Evolutionary conservation across 208 protist genomes (phyloP).

Genomic region (Strigomonas culicis): DNA sequence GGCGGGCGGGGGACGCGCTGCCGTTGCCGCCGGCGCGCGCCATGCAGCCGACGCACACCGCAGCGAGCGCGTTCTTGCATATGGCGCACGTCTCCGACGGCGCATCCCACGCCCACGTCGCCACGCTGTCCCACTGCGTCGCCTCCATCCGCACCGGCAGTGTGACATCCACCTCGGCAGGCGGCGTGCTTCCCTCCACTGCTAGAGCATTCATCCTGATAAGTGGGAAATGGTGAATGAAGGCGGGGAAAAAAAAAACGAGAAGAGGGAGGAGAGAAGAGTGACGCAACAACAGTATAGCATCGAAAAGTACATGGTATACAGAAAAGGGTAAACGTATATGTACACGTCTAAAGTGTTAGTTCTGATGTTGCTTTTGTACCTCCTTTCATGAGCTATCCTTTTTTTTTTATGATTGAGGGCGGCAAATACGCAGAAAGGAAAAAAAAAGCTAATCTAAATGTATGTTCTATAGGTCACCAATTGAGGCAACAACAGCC

Average conservation of each 20-base stretch:
- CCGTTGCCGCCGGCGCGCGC: conserved; percentile 22
- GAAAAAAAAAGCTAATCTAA: too few relatives aligned
- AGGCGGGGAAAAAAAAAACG: neutral
- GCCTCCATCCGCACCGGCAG: conserved; percentile 39
- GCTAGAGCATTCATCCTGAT: neutral
- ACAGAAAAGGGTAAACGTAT: too few relatives aligned
- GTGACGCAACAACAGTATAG: too few relatives aligned
- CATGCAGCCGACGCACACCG: conserved; percentile 96
- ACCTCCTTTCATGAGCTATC: too few relatives aligned
- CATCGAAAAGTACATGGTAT: too few relatives aligned
- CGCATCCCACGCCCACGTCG: conserved; percentile 96
- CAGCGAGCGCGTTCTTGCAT: conserved; percentile 96
- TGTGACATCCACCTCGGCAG: neutral
- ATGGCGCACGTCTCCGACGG: conserved; percentile 96
- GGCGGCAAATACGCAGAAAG: too few relatives aligned
- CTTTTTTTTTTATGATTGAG: too few relatives aligned
- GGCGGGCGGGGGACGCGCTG: neutral
- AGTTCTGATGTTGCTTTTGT: too few relatives aligned
- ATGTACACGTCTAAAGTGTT: too few relatives aligned
- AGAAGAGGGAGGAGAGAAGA: neutral
- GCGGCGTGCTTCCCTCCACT: neutral
- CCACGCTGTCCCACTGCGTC: conserved; percentile 96
- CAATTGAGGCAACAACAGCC: too few relatives aligned
- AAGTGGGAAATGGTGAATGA: neutral
- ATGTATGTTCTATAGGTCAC: too few relatives aligned